Base-by-base conservation (phyloP, 139 green algal species). In the Pleodorina starrii region DNA sequence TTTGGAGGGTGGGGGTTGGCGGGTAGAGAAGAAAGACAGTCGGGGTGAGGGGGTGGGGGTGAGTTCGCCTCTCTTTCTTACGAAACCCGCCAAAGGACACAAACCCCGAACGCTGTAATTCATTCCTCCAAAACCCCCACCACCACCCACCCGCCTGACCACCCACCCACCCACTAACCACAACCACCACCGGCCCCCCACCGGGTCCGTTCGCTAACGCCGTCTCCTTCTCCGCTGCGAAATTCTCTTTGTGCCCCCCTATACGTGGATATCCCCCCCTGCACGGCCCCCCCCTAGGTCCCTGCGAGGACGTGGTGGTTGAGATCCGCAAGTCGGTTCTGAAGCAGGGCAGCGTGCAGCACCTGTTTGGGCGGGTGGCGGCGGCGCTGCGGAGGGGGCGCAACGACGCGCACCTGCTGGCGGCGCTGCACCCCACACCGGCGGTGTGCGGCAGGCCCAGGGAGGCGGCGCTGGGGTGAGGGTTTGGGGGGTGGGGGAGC, bases 341-440 rank as follows among this genome's bases (percentile, higher is more conserved):
- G 17, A 98, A 98, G 92, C 96, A 92, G 89, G 90, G 88, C 40
- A 76, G 90, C 9, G 94, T 99, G 84, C 98, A 99, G 96, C 98
- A 99, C 94, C 94, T 99, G 83, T 99, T 99, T 68, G 95, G 95
- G 0, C 93, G 96, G 48, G 88, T 99, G 35, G 93, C 94, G 5
- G 98, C 94, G 16, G 77, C 48, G 60, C 92, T 99, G 23, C 89
- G 87, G 9, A 69, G 82, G 7, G 93, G 88, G 40, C 95, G 97
- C 80, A 94, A 94, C 25, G 92, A 97, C 48, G 85, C 97, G n/a
- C 91, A 94, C 73, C 57, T 98, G 81, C 75, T 97, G 90, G 91
- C 71, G 0, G 96, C 95, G 21, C 91, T 98, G 84, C 97, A 98
- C 90, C 97, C 97, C 9, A 99, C 97, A 16, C 97, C 97, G 9